Evolutionary conservation across 352 stramenopile species (phyloP).

Genomic region (Globisporangium paddicum): DNA sequence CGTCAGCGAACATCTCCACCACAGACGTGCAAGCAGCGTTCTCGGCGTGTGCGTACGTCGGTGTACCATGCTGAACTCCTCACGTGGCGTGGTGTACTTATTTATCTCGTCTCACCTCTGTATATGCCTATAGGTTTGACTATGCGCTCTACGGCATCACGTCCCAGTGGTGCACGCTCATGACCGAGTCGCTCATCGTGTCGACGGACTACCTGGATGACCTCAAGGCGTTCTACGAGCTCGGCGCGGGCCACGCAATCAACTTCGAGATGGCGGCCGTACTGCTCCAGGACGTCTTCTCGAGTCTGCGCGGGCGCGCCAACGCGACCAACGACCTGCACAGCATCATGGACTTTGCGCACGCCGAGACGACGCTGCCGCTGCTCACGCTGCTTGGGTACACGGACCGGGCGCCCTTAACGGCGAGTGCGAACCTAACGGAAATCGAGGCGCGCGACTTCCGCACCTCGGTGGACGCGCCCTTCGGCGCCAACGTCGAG

Average conservation of each 20-base stretch:
- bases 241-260: conserved; percentile 51
- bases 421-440: conserved; percentile 23
- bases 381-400: conserved; percentile 66
- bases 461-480: conserved; percentile 46
- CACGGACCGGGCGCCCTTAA: conserved; percentile 27
- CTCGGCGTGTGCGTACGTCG: conserved; percentile 55
- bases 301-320: conserved; percentile 42
- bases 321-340: conserved; percentile 24
- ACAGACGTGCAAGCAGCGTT: conserved; percentile 47
- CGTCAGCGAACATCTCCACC: conserved; percentile 17
- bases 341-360: conserved; percentile 59
- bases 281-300: conserved; percentile 52
- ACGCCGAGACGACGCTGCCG: conserved; percentile 70
- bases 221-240: conserved; percentile 65
- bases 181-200: conserved; percentile 36
- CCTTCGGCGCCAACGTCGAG: conserved; percentile 70
- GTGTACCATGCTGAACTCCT: background rate
- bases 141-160: conserved; percentile 48
- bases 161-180: conserved; percentile 57
- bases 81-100: background rate
- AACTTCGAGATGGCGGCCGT: conserved; percentile 73
- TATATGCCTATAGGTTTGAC: conserved; percentile 38
- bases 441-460: conserved; percentile 47
- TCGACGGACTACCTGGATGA: conserved; percentile 62
- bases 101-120: background rate